Base-by-base conservation (phyloP, 2,329 filamentous ascomycete species). In the Xylaria sp. region DNA sequence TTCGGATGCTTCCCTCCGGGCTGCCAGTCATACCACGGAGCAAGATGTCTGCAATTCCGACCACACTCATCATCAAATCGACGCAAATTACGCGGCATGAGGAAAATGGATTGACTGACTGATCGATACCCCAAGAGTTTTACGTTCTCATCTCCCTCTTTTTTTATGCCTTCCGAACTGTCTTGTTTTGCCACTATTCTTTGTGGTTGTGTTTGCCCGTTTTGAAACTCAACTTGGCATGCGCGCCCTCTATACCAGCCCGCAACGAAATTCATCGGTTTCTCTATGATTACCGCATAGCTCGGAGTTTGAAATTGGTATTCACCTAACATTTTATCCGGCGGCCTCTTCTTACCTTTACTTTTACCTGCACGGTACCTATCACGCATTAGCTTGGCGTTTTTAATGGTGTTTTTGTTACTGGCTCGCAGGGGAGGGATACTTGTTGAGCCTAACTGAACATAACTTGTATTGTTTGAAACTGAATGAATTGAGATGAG, bases 341-440 rank as follows among this genome's bases (percentile, higher is more conserved):
- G n/a, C n/a, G n/a, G n/a, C n/a, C n/a, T n/a, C n/a, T n/a, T n/a
- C n/a, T n/a, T n/a, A n/a, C n/a, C n/a, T n/a, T n/a, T n/a, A 33
- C 45, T 37, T 50, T 50, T 25, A 23, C 40, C 51, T 54, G 28
- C 43, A 15, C 19, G 25, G n/a, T 53, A 31, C 12, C 25, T 53
- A 33, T 47, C 50, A 58, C 49, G 52, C 63, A 63, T 66, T 60
- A 19, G 53, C 45, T 65, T n/a, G 63, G 59, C 28, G 59, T 55
- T 62, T n/a, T n/a, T n/a, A 19, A 25, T 33, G 23, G 37, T 35
- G 31, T 23, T 25, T 42, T 61, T 35, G n/a, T 60, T 19, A 50
- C 33, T 19, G 25, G 35, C 40, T 8, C 42, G 21, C 12, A 53
- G 46, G 38, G 35, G 56, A n/a, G 38, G 8, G n/a, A n/a, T n/a